These are phyloP conservation scores for Ilyonectria mors-panacis DNA, from an alignment of 2,329 filamentous ascomycete genomes.

Conservation along the genomic window DNA sequence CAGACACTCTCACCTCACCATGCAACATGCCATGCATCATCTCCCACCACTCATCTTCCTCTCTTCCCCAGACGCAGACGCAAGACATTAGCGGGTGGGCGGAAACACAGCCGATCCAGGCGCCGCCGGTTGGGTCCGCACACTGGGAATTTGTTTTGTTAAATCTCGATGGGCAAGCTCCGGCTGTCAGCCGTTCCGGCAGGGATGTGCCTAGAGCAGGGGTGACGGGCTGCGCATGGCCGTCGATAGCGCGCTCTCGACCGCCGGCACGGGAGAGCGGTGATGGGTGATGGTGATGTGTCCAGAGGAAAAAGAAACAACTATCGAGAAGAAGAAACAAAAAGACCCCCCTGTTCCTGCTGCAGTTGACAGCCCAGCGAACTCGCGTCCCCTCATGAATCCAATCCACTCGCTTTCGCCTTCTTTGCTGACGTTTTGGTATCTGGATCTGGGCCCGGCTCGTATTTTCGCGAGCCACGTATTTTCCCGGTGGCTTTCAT, in stretches of 20 bases:
- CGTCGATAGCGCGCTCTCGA: constrained; percentile 19
- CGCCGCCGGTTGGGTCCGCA: constrained; percentile 21
- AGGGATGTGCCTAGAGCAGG: constrained; percentile 22
- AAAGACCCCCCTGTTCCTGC: constrained; percentile 15
- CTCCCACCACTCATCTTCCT: constrained; percentile 4
- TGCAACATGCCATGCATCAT: neutral
- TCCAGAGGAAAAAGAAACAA: constrained; percentile 8
- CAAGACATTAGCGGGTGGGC: constrained; percentile 27
- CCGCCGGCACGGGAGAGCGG: neutral
- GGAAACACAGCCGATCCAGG: constrained; percentile 30
- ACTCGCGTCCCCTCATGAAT: constrained; percentile 5
- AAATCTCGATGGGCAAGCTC: constrained; percentile 25
- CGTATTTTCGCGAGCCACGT: constrained; percentile 2
- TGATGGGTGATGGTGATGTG: constrained; percentile 16
- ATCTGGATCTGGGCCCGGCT: constrained; percentile 2
- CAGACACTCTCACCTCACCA: constrained; percentile 3
- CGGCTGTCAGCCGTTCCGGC: constrained; percentile 6
- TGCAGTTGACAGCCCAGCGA: neutral
- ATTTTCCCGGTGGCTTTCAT: constrained; percentile 13
- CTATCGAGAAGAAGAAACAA: constrained; percentile 22
- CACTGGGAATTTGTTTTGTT: constrained; percentile 22
- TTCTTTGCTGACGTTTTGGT: neutral
- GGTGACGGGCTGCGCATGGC: constrained; percentile 11
- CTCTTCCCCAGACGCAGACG: constrained; percentile 20
- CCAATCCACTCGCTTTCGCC: constrained; percentile 1